A percentile compares a stretch with the other conserved stretches of the same genome.
phyloP scores from a whole-genome alignment of 2,329 filamentous ascomycete genomes.

The Dactylellina cionopaga region DNA sequence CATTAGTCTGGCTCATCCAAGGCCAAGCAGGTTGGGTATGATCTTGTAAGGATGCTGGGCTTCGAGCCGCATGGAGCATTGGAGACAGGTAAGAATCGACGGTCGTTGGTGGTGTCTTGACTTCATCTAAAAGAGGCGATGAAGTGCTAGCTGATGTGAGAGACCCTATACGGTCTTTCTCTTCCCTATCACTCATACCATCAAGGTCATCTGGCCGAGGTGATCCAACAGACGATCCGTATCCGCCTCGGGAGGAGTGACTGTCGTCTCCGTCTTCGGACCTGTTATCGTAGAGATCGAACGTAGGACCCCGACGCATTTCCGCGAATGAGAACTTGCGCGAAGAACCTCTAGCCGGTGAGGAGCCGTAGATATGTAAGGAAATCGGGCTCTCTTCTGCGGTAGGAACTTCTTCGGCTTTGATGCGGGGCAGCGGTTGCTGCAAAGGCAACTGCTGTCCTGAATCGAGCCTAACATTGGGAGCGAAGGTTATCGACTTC shows the following conservation, averaged over 20 bases:
- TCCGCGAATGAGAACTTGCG: slow-evolving; percentile 37
- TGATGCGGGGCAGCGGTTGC: slow-evolving; percentile 49
- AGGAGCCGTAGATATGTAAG: slow-evolving; percentile 46
- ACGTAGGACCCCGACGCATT: slow-evolving; percentile 15
- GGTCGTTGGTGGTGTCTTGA: slow-evolving; percentile 41
- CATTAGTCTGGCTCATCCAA: slow-evolving; percentile 31
- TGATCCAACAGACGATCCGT: slow-evolving; percentile 43
- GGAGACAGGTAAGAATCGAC: slow-evolving; percentile 45
- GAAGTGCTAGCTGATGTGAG: slow-evolving; percentile 48
- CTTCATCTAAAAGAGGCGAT: slow-evolving; percentile 47
- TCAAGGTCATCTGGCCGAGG: slow-evolving; percentile 33
- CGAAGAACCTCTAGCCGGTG: slow-evolving; percentile 14
- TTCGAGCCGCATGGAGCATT: slow-evolving; percentile 13
- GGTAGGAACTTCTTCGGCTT: slow-evolving; percentile 27
- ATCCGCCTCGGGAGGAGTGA: slow-evolving; percentile 43
- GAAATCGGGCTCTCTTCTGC: slow-evolving; percentile 28
- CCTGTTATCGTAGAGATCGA: slow-evolving; percentile 46
- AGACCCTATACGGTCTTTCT: slow-evolving; percentile 44
- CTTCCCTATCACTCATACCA: slow-evolving; percentile 35
- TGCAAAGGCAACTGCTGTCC: slow-evolving; percentile 54
- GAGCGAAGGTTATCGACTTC: slow-evolving; percentile 56
- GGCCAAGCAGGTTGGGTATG: slow-evolving; percentile 37
- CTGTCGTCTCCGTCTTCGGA: slow-evolving; percentile 50
- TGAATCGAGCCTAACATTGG: slow-evolving; percentile 55
- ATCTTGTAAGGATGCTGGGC: slow-evolving; percentile 46